Evolutionary conservation across 257 asterid species (phyloP).

Genomic region (Solanum acaule): DNA sequence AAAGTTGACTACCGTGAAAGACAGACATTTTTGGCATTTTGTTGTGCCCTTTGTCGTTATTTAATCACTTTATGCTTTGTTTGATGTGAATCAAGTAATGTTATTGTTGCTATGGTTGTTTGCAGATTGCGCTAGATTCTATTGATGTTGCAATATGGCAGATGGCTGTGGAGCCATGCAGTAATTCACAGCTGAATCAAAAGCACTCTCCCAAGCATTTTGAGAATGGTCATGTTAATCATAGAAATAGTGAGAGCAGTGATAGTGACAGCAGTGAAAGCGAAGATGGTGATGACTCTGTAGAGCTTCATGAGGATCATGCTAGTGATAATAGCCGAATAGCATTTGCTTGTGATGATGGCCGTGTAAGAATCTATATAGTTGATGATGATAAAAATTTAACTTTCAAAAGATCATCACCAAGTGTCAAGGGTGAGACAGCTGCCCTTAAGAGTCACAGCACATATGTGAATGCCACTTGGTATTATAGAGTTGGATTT

Average conservation of each 20-base stretch:
- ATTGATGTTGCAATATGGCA: slow-evolving; percentile 83
- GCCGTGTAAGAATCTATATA: slow-evolving; percentile 68
- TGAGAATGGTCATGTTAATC: slow-evolving; percentile 47
- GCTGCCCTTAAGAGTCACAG: slow-evolving; percentile 8
- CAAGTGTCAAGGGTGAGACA: slow-evolving; percentile 92
- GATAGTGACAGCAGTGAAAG: slow-evolving; percentile 44
- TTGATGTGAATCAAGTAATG: neutral
- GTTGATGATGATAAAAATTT: slow-evolving; percentile 35
- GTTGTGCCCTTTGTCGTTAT: neutral
- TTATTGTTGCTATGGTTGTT: neutral
- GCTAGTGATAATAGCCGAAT: slow-evolving; percentile 26
- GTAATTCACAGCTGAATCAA: slow-evolving; percentile 3
- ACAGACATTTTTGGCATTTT: neutral
- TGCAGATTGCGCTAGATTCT: slow-evolving; percentile 73
- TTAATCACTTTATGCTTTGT: neutral
- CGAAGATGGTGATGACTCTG: slow-evolving; percentile 39
- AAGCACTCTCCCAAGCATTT: slow-evolving; percentile 13
- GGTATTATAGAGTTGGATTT: neutral
- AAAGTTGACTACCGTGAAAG: neutral
- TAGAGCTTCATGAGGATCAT: slow-evolving; percentile 29
- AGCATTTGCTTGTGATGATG: slow-evolving; percentile 91
- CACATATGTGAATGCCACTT: neutral
- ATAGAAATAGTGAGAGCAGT: slow-evolving; percentile 20
- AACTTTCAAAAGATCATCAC: slow-evolving; percentile 42
- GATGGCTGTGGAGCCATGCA: slow-evolving; percentile 68